Conservation (phyloP, 441 rosid species). For the Metrosideros polymorpha region DNA sequence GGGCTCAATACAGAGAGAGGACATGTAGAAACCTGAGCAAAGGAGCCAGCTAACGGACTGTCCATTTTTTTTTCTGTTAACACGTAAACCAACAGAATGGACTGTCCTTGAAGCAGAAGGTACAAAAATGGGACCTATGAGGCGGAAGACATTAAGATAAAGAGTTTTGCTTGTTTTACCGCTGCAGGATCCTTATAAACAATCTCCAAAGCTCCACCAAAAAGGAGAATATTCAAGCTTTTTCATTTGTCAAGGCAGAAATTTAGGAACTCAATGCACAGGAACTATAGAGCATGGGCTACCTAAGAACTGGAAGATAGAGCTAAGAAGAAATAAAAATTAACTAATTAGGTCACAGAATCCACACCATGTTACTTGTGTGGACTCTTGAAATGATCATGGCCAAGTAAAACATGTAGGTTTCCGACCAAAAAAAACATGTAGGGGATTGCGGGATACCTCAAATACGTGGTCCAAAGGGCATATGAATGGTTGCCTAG, state of each 20-base stretch:
- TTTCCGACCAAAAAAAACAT: conserved; percentile 2
- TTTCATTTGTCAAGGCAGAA: not conserved
- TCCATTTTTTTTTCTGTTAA: not conserved
- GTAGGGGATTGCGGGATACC: conserved; percentile 31
- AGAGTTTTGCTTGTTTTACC: not conserved
- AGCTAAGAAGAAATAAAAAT: not conserved
- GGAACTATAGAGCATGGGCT: not conserved
- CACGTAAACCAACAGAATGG: not conserved
- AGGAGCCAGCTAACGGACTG: not conserved
- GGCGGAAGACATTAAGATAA: not conserved
- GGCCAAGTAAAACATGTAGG: not conserved
- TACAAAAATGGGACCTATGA: not conserved
- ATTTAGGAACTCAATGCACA: not conserved
- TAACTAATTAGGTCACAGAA: not conserved
- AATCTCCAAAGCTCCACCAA: not conserved
- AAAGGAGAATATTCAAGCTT: not conserved
- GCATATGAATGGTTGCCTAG: conserved; percentile 93
- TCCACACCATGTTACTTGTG: not conserved
- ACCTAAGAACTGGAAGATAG: not conserved
- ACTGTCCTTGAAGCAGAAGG: not conserved
- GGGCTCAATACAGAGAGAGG: not conserved
- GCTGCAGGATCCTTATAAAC: not conserved
- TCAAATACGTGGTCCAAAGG: conserved; percentile 98
- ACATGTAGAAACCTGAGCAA: not conserved
- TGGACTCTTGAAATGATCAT: not conserved